A percentile compares a stretch with the other conserved stretches of the same genome.
Conservation (phyloP, 2,329 filamentous ascomycete species). For the Exophiala lecanii-corni region DNA sequence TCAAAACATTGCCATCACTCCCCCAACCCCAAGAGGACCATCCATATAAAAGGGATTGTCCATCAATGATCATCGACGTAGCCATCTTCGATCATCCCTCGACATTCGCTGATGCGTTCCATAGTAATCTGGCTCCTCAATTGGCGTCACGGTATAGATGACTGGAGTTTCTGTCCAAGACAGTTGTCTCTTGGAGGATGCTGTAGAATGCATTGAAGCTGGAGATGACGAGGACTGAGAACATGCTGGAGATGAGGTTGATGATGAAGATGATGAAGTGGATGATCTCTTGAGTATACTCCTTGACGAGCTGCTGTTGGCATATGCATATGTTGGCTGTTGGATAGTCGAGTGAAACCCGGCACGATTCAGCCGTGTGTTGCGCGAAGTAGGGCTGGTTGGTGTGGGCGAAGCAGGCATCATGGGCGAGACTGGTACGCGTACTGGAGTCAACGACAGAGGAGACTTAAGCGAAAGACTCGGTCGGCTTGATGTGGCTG, state of each 20-base stretch:
- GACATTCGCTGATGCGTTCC: constrained; percentile 43
- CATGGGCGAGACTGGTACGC: constrained; percentile 41
- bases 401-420: constrained; percentile 38
- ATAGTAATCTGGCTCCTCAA: constrained; percentile 47
- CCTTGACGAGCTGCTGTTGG: constrained; percentile 42
- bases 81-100: constrained; percentile 45
- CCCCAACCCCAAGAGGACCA: too few relatives aligned
- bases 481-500: constrained; percentile 33
- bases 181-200: constrained; percentile 34
- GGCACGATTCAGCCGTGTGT: constrained; percentile 34
- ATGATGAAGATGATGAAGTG: constrained; percentile 12
- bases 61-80: constrained; percentile 35
- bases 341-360: constrained; percentile 37
- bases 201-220: constrained; percentile 5
- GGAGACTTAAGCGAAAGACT: constrained; percentile 43
- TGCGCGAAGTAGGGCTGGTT: constrained; percentile 38
- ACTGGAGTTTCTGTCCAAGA: constrained; percentile 41
- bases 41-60: too few relatives aligned
- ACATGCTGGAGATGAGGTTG: constrained; percentile 14
- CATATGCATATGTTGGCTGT: constrained; percentile 38
- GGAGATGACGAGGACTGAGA: constrained; percentile 13
- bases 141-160: constrained; percentile 45
- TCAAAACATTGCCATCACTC: too few relatives aligned
- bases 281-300: constrained; percentile 45
- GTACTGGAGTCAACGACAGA: constrained; percentile 29